Evolutionary conservation across 305 asterid species (phyloP).

Genomic region (Solanum hybrid): DNA sequence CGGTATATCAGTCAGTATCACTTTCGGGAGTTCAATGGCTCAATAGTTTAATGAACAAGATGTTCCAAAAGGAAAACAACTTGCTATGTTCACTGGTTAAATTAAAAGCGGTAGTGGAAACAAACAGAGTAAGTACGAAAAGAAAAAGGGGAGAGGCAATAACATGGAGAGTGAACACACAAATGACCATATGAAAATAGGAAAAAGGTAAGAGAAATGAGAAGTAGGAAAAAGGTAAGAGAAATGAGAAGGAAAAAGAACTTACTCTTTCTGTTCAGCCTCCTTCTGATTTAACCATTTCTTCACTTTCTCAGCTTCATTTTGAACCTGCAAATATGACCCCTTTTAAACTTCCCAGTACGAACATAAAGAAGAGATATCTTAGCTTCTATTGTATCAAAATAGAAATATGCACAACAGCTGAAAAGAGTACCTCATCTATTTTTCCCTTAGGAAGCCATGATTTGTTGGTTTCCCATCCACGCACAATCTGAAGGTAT

Average conservation of each 20-base stretch:
- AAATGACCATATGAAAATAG: not conserved
- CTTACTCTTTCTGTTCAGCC: slow-evolving; percentile 85
- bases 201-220: not conserved
- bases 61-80: not conserved
- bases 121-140: not conserved
- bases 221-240: not conserved
- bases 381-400: slow-evolving; percentile 1
- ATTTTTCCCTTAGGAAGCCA: slow-evolving; percentile 86
- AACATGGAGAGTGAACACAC: not conserved
- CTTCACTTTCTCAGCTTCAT: slow-evolving; percentile 67
- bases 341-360: not conserved
- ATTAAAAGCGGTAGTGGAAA: not conserved
- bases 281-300: slow-evolving; percentile 79
- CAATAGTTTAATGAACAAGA: not conserved
- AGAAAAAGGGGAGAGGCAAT: not conserved
- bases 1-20: not conserved
- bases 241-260: not conserved
- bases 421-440: slow-evolving; percentile 55
- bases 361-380: not conserved
- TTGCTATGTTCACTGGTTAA: not conserved
- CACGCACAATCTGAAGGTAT: slow-evolving; percentile 50
- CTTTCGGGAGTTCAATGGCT: not conserved
- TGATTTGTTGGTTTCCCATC: slow-evolving; percentile 77
- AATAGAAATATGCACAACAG: slow-evolving; percentile 5
- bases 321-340: slow-evolving; percentile 37